Evolutionary conservation across 2,329 filamentous ascomycete genomes (phyloP).

Genomic region (Fusarium sp.): DNA sequence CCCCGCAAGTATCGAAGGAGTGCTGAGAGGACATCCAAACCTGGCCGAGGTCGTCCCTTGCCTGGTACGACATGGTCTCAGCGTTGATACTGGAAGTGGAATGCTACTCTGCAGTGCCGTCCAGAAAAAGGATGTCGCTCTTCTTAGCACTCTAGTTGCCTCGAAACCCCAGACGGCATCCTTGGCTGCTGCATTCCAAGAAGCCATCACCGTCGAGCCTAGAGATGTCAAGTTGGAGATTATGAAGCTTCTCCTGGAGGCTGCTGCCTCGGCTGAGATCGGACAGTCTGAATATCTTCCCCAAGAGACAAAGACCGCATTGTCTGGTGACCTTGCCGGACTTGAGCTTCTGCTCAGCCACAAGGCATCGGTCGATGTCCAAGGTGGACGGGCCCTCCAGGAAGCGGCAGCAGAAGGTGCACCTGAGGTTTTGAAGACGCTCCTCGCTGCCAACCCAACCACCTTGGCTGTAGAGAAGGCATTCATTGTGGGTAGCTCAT

Average conservation of each 20-base stretch:
- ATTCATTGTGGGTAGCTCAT: conserved; percentile 4
- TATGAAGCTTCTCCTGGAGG: background rate
- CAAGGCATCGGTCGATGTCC: conserved; percentile 16
- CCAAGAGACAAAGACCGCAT: background rate
- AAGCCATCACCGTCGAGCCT: background rate
- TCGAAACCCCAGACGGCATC: background rate
- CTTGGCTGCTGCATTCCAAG: background rate
- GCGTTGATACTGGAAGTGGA: background rate
- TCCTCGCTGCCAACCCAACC: background rate
- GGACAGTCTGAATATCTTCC: conserved; percentile 13
- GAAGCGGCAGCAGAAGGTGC: background rate
- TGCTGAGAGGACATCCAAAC: background rate
- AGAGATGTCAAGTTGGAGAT: background rate
- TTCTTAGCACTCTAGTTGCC: background rate
- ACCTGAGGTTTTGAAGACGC: conserved; percentile 7
- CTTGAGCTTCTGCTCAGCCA: conserved; percentile 5
- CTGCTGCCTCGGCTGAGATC: background rate
- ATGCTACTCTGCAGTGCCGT: conserved; percentile 4
- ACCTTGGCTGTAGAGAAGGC: conserved; percentile 1
- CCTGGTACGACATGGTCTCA: background rate
- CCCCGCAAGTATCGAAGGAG: background rate
- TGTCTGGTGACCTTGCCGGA: background rate
- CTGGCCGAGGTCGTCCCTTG: background rate
- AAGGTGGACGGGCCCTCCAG: conserved; percentile 3
- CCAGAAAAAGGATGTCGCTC: background rate